phyloP scores from a whole-genome alignment of 148 eudicot genomes.

The Diospyros kaki region DNA sequence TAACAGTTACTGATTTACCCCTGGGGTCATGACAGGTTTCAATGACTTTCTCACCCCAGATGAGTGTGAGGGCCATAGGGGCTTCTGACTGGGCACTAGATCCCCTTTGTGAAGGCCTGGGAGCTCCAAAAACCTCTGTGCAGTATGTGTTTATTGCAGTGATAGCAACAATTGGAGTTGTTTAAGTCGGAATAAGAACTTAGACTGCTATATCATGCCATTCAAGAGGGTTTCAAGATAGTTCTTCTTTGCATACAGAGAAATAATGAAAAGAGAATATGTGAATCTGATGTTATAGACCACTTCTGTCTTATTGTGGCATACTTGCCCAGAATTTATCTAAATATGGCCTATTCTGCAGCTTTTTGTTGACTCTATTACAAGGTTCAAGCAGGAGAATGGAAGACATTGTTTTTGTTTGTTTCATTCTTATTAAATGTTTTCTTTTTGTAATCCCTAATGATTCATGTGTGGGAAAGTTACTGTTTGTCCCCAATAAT shows the following conservation, averaged over 20 bases:
- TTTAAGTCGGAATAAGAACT: too few species aligned
- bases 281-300: not conserved
- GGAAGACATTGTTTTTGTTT: not conserved
- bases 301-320: not conserved
- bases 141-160: too few species aligned
- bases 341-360: not conserved
- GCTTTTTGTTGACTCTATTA: not conserved
- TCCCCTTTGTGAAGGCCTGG: too few species aligned
- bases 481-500: not conserved
- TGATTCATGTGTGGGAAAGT: too few species aligned
- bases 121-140: too few species aligned
- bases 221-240: not conserved
- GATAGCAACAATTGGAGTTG: too few species aligned
- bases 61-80: too few species aligned
- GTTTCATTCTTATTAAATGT: not conserved
- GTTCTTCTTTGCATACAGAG: not conserved
- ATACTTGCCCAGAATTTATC: not conserved
- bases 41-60: too few species aligned
- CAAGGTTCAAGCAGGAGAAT: not conserved
- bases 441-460: not conserved
- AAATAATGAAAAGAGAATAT: not conserved
- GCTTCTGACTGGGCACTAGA: too few species aligned
- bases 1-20: too few species aligned
- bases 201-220: too few species aligned
- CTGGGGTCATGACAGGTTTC: too few species aligned